phyloP scores from a whole-genome alignment of 345 rosid genomes.

The Lumnitzera littorea region DNA sequence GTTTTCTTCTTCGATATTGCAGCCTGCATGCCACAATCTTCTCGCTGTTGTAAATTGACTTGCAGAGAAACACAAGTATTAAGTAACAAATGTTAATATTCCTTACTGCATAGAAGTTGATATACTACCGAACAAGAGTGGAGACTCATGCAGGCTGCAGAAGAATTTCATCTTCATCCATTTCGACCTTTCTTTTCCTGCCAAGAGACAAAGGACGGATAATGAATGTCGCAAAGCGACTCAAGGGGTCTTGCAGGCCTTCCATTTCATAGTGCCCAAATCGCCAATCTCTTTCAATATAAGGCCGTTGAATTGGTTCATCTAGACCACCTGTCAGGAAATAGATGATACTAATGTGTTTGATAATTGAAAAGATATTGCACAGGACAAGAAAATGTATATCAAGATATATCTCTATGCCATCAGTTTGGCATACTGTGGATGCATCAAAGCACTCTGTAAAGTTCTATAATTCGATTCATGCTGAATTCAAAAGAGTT shows the following conservation, averaged over 20 bases:
- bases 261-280: conserved; percentile 96
- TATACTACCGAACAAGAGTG: too few species aligned
- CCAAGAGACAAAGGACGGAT: conserved; percentile 32
- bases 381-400: neutral
- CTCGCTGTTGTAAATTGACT: too few species aligned
- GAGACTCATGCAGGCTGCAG: conserved; percentile 34
- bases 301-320: conserved; percentile 48
- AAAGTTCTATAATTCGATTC: too few species aligned
- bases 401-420: too few species aligned
- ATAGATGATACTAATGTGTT: neutral
- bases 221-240: conserved; percentile 46
- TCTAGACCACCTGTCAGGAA: conserved; percentile 75
- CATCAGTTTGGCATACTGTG: too few species aligned
- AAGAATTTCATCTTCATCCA: conserved; percentile 32
- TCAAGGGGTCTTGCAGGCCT: conserved; percentile 88
- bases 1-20: too few species aligned
- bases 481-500: too few species aligned
- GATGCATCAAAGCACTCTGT: too few species aligned
- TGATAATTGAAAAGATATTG: neutral
- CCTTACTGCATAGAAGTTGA: too few species aligned
- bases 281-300: conserved; percentile 72
- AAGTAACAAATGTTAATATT: too few species aligned
- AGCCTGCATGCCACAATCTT: too few species aligned
- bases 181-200: conserved; percentile 31
- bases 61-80: too few species aligned